Conservation (phyloP, 352 stramenopile genomes). For the Globisporangium polare region DNA sequence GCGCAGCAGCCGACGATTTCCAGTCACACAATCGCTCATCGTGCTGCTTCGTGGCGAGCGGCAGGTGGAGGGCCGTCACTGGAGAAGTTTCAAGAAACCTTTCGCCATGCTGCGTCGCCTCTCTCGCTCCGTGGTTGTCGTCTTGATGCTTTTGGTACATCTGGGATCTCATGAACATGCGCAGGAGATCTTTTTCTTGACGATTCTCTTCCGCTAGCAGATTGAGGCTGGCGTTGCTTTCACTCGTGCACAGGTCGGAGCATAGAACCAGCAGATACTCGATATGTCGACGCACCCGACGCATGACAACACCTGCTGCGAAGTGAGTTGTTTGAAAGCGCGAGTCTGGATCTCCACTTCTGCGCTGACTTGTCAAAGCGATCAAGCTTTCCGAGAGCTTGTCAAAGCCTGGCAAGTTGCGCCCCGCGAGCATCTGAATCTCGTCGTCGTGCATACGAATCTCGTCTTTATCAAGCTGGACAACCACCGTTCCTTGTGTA, state of each 20-base stretch:
- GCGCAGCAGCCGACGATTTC: conserved; percentile 21
- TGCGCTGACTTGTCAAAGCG: conserved; percentile 29
- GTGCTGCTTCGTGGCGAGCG: not conserved
- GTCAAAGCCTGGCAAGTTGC: conserved; percentile 26
- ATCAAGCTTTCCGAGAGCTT: conserved; percentile 31
- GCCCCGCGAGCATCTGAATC: conserved; percentile 7
- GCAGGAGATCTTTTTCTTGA: conserved; percentile 22
- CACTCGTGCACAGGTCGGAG: not conserved
- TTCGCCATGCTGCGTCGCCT: not conserved
- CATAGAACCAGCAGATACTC: conserved; percentile 30
- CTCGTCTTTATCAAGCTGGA: conserved; percentile 29
- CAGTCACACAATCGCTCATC: conserved; percentile 15
- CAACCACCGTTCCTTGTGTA: conserved; percentile 29
- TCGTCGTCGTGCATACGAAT: conserved; percentile 37
- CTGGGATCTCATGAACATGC: conserved; percentile 34
- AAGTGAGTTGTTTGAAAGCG: conserved; percentile 17
- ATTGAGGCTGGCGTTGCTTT: not conserved
- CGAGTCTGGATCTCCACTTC: not conserved
- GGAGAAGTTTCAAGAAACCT: not conserved
- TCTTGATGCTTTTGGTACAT: conserved; percentile 59
- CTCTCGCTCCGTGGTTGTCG: conserved; percentile 17
- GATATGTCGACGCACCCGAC: conserved; percentile 38
- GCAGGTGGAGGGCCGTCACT: not conserved
- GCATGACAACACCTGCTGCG: conserved; percentile 41
- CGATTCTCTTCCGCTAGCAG: not conserved